These are phyloP conservation scores for Cladophialophora exuberans DNA, from an alignment of 2,329 filamentous ascomycete genomes.

Conservation along the genomic window DNA sequence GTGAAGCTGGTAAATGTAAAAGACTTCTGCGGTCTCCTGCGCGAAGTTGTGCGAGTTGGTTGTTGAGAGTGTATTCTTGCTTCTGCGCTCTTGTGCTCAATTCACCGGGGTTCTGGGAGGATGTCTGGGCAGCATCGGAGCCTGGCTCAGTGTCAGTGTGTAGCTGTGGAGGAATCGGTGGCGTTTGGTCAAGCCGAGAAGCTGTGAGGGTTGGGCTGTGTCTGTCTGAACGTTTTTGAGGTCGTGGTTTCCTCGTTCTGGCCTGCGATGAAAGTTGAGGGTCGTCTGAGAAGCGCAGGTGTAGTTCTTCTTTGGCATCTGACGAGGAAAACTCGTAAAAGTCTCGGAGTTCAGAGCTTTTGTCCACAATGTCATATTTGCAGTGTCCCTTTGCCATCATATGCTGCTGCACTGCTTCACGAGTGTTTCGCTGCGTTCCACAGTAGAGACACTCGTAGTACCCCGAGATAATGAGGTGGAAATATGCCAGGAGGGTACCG, in stretches of 20 bases:
- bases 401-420: slow-evolving; percentile 55
- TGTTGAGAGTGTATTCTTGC: slow-evolving; percentile 25
- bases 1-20: slow-evolving; percentile 36
- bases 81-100: slow-evolving; percentile 26
- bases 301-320: slow-evolving; percentile 19
- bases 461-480: slow-evolving; percentile 53
- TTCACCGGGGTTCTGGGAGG: slow-evolving; percentile 2
- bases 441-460: slow-evolving; percentile 58
- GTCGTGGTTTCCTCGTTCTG: slow-evolving; percentile 19
- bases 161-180: background rate
- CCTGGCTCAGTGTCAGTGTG: slow-evolving; percentile 12
- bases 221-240: slow-evolving; percentile 9
- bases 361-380: slow-evolving; percentile 42
- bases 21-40: slow-evolving; percentile 36
- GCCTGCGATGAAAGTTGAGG: slow-evolving; percentile 18
- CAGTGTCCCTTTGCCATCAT: slow-evolving; percentile 57
- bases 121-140: slow-evolving; percentile 12
- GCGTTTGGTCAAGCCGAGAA: slow-evolving; percentile 8
- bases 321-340: slow-evolving; percentile 45
- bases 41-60: slow-evolving; percentile 36
- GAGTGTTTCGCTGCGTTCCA: slow-evolving; percentile 47
- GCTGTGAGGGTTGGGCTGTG: slow-evolving; percentile 3
- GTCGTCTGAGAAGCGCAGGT: slow-evolving; percentile 13
- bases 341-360: slow-evolving; percentile 45
- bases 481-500: slow-evolving; percentile 52